phyloP scores from a whole-genome alignment of 306 rosid genomes.

The Carpinus fangiana region DNA sequence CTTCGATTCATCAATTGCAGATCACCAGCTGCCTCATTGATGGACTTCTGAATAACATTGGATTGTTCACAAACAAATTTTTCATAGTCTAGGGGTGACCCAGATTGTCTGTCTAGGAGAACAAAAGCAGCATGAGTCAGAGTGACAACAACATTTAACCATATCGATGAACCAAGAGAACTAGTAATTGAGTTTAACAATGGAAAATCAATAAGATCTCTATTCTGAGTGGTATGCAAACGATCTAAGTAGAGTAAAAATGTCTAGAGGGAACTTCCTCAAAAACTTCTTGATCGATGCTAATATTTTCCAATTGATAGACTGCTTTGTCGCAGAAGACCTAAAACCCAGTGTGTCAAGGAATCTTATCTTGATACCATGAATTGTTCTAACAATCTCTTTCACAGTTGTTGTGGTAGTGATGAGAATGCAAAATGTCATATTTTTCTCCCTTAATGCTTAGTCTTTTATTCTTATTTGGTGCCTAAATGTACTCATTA shows the following conservation, averaged over 20 bases:
- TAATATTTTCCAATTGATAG: constrained; percentile 47
- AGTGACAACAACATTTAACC: constrained; percentile 49
- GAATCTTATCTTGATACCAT: constrained; percentile 55
- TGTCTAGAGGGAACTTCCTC: constrained; percentile 45
- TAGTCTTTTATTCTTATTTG: too few species aligned
- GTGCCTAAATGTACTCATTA: too few species aligned
- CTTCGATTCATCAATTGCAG: constrained; percentile 30
- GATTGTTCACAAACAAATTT: constrained; percentile 46
- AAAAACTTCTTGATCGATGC: constrained; percentile 38
- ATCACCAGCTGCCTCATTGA: constrained; percentile 39
- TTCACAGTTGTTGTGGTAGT: constrained; percentile 42
- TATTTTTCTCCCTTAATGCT: too few species aligned
- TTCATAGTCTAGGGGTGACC: constrained; percentile 50
- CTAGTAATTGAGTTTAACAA: constrained; percentile 47
- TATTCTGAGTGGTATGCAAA: constrained; percentile 38
- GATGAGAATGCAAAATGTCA: too few species aligned
- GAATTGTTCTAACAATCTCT: constrained; percentile 47
- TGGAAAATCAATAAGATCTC: constrained; percentile 43
- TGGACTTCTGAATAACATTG: constrained; percentile 46
- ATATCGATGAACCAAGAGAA: constrained; percentile 46
- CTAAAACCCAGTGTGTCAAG: constrained; percentile 63
- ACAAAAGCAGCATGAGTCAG: constrained; percentile 63
- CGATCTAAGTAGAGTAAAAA: constrained; percentile 59
- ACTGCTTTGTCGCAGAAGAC: constrained; percentile 45
- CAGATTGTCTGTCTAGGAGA: constrained; percentile 51